Conservation (phyloP, 257 asterid species). For the Solanum piurae region DNA sequence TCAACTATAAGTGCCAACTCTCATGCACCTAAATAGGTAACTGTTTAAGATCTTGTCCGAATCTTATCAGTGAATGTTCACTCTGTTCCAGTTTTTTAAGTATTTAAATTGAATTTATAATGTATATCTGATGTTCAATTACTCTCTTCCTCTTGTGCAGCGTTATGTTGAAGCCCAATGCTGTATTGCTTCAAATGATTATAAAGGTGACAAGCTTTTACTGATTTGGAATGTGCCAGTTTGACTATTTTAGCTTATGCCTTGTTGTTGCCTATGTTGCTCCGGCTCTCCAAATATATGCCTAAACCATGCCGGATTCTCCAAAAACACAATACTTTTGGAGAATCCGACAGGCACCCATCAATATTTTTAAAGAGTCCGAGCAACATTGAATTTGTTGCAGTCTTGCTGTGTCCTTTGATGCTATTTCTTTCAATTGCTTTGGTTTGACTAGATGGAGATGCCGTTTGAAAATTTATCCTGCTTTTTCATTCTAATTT, state of each 20-base stretch:
- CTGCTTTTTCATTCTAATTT: background rate
- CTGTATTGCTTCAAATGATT: slow-evolving; percentile 84
- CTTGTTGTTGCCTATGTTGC: background rate
- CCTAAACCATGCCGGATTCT: background rate
- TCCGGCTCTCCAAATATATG: background rate
- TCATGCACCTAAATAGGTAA: background rate
- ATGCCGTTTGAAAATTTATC: background rate
- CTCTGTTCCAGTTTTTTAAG: background rate
- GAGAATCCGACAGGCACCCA: background rate
- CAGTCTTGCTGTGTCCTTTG: background rate
- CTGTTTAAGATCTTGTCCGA: background rate
- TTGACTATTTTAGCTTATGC: background rate
- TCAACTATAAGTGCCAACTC: background rate
- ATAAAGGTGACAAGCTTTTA: slow-evolving; percentile 59
- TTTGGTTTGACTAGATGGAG: background rate
- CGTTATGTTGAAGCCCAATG: slow-evolving; percentile 96
- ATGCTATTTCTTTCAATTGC: background rate
- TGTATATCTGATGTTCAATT: background rate
- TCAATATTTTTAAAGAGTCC: background rate
- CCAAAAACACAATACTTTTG: background rate
- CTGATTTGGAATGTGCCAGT: background rate
- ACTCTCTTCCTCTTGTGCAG: slow-evolving; percentile 31
- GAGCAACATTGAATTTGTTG: background rate
- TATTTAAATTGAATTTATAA: background rate
- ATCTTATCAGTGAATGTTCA: background rate